A percentile compares a stretch with the other conserved stretches of the same genome.
Evolutionary conservation across 768 basidiomycete genomes (phyloP).

Genomic region (Russula virescens): DNA sequence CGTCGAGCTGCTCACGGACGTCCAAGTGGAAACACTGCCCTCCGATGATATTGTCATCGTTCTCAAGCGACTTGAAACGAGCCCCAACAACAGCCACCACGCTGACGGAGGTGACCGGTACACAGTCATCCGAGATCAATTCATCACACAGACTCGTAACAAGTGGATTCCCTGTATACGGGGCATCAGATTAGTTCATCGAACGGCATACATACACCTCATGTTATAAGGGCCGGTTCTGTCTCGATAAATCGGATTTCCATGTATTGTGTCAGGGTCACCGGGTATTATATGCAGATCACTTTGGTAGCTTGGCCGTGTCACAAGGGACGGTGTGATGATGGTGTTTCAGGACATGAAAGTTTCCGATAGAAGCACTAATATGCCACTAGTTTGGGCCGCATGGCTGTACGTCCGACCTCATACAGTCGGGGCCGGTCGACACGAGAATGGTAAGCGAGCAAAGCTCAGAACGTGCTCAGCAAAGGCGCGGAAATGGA

Average conservation of each 20-base stretch:
- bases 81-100: neutral
- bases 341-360: neutral
- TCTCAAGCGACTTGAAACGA: too few species aligned
- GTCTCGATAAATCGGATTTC: too few species aligned
- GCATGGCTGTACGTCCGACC: too few species aligned
- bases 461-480: neutral
- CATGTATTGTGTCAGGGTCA: neutral
- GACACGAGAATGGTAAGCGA: neutral
- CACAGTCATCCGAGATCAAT: neutral
- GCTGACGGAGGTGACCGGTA: neutral
- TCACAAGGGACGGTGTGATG: too few species aligned
- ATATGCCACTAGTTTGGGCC: neutral
- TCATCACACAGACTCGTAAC: neutral
- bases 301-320: neutral
- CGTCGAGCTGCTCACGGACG: neutral
- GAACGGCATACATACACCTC: neutral
- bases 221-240: neutral
- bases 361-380: neutral
- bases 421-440: neutral
- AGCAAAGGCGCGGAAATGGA: neutral
- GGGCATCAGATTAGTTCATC: neutral
- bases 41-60: constrained; percentile 11
- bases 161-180: neutral
- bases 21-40: neutral
- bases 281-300: neutral